Base-by-base conservation (phyloP, 495 filamentous ascomycete genomes). In the Xeromyces bisporus region DNA sequence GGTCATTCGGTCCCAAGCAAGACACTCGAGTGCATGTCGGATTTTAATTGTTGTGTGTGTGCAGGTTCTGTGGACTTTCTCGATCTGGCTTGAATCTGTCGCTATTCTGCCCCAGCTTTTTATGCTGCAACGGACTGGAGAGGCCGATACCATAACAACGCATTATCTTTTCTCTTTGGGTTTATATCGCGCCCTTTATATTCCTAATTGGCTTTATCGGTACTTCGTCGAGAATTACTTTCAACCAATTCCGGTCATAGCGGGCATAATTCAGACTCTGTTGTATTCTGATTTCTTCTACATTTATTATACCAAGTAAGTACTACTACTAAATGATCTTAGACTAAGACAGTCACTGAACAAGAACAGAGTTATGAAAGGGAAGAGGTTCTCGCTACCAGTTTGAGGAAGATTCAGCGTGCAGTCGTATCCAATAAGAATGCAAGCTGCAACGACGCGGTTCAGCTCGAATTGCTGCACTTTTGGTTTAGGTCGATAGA, bases 281-380 rank as follows among this genome's bases (percentile, higher is more conserved):
- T 65, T 96, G 31, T 97, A 97, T 58, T 92, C 82, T 32, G 89
- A 97, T 58, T 97, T 97, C 62, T 97, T 97, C 66, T 97, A 82
- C 66, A 93, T 97, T 39, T 97, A 97, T 56, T 97, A 93, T 53
- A 93, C 77, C 26, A 93, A 91, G 77, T 81, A 55, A 55, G 72
- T 48, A 6, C 31, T 36, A 18, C 20, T n/a, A n/a, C n/a, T n/a
- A 32, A 16, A 35, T 20, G 16, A 26, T 28, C 31, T 32, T 32
- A 30, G 18, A 29, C 27, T 44, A 35, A 38, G 36, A 43, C 32
- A 14, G 37, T 24, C 18, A 40, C 45, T 47, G 33, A 44, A 42
- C 29, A 36, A 23, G 35, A 26, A 15, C 27, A 73, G 69, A 58
- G 75, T 89, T 23, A 58, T 86, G 64, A 82, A 85, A 57, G 81